Evolutionary conservation across 2,329 filamentous ascomycete species (phyloP).

Genomic region (Diaporthe sp.): DNA sequence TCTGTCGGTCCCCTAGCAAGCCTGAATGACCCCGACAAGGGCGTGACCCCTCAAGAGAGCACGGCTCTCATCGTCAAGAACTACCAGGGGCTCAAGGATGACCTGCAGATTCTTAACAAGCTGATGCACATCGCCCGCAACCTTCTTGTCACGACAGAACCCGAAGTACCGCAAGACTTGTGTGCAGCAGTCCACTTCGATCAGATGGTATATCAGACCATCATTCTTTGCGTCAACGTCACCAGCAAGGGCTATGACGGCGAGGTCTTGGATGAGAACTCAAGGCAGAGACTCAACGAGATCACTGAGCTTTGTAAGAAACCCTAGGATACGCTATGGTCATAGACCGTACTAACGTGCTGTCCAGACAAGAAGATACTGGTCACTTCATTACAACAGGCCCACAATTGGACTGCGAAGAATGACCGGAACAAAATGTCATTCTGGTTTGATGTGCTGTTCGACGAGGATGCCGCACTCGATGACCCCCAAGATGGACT

Average conservation of each 20-base stretch:
- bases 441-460: slow-evolving; percentile 77
- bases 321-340: neutral
- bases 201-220: slow-evolving; percentile 75
- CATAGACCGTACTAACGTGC: slow-evolving; percentile 42
- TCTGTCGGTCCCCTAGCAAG: slow-evolving; percentile 70
- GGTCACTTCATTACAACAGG: slow-evolving; percentile 75
- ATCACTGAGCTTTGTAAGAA: slow-evolving; percentile 74
- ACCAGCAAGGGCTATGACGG: slow-evolving; percentile 78
- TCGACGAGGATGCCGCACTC: slow-evolving; percentile 66
- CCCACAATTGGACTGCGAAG: slow-evolving; percentile 78
- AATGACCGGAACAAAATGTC: slow-evolving; percentile 79
- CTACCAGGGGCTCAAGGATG: slow-evolving; percentile 72
- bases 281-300: slow-evolving; percentile 70
- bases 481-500: slow-evolving; percentile 66
- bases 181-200: slow-evolving; percentile 76
- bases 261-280: slow-evolving; percentile 71
- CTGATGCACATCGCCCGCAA: slow-evolving; percentile 77
- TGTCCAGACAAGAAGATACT: slow-evolving; percentile 73
- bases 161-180: slow-evolving; percentile 75
- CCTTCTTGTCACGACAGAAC: slow-evolving; percentile 74
- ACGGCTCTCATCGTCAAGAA: slow-evolving; percentile 75
- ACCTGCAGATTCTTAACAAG: slow-evolving; percentile 75
- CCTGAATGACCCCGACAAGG: slow-evolving; percentile 67
- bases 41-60: slow-evolving; percentile 73
- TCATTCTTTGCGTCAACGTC: slow-evolving; percentile 76